Base-by-base conservation (phyloP, 2,329 filamentous ascomycete species). In the Stagonosporopsis vannaccii region DNA sequence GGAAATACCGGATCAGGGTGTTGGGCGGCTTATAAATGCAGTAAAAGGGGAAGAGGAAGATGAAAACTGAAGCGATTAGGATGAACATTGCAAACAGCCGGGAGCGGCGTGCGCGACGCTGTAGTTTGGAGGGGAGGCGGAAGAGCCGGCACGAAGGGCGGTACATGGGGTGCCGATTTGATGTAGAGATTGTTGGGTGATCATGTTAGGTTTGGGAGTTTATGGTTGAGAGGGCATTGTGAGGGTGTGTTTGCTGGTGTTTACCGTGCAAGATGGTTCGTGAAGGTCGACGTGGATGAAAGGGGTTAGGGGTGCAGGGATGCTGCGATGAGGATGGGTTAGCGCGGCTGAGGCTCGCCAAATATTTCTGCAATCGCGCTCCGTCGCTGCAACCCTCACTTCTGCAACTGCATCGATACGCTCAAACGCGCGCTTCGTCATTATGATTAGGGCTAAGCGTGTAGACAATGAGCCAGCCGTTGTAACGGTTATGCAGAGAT, bases 11-110 rank as follows among this genome's bases (percentile, higher is more conserved):
- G 71, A 96, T 89, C 32, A 96, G 76, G 41, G 84, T 75, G n/a
- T 75, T 77, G 0, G 92, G 92, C 2, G 92, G 92, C 73, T 91
- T 92, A 83, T 96, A 96, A 65, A 96, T 81, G 60, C 85, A 74
- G 79, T 92, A 95, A 52, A 76, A 47, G 74, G 82, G 55, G 0
- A 65, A 51, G 36, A 75, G 20, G 36, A 78, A 60, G 40, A 69
- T 60, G 46, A 67, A 58, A 7, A 73, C 25, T 17, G 71, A 57
- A 22, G 59, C 22, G 12, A 75, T 20, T 23, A 70, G 60, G 36
- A 71, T 43, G 41, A 78, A 47, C 74, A 78, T 75, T 45, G 75
- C 74, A 41, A 69, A 52, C n/a, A 77, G 44, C 42, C 77, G 67
- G 23, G 62, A 69, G 52, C 77, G 75, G 25, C 76, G 74, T 11